Evolutionary conservation across 2,329 filamentous ascomycete genomes (phyloP).

Genomic region (Periconia macrospinosa): DNA sequence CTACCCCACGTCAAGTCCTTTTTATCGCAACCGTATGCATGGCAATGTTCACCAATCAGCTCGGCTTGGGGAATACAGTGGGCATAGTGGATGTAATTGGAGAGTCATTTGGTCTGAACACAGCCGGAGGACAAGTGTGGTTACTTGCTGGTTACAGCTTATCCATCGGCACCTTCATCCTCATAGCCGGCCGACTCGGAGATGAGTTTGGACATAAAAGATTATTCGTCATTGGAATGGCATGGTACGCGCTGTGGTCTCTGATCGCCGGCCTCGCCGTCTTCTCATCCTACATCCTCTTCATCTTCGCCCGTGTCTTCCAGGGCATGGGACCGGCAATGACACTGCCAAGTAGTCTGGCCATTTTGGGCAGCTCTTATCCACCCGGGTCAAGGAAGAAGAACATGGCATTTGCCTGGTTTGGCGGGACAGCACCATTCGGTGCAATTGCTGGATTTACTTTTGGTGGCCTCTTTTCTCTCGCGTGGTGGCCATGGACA

Average conservation of each 20-base stretch:
- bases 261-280: constrained; percentile 43
- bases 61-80: too few relatives aligned
- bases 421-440: constrained; percentile 40
- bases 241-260: constrained; percentile 46
- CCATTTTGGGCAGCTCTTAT: constrained; percentile 39
- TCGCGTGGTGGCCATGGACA: constrained; percentile 38
- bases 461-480: constrained; percentile 37
- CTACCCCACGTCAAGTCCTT: too few relatives aligned
- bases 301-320: constrained; percentile 42
- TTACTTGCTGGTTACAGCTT: constrained; percentile 48
- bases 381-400: constrained; percentile 35
- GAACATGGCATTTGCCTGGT: constrained; percentile 43
- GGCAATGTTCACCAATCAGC: too few relatives aligned
- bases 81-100: too few relatives aligned
- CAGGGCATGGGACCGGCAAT: constrained; percentile 46
- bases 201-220: constrained; percentile 49
- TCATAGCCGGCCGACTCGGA: constrained; percentile 49
- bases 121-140: constrained; percentile 49
- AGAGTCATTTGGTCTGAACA: constrained; percentile 38
- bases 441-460: constrained; percentile 40
- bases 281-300: constrained; percentile 37
- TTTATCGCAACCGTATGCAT: too few relatives aligned
- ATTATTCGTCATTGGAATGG: constrained; percentile 45
- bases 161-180: constrained; percentile 50
- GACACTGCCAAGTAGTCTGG: constrained; percentile 43